Evolutionary conservation across 192 early-diverging fungal species (phyloP), one percentile per base, ranked within the genome.

Genomic region (Backusella parvicylindrica): DNA sequence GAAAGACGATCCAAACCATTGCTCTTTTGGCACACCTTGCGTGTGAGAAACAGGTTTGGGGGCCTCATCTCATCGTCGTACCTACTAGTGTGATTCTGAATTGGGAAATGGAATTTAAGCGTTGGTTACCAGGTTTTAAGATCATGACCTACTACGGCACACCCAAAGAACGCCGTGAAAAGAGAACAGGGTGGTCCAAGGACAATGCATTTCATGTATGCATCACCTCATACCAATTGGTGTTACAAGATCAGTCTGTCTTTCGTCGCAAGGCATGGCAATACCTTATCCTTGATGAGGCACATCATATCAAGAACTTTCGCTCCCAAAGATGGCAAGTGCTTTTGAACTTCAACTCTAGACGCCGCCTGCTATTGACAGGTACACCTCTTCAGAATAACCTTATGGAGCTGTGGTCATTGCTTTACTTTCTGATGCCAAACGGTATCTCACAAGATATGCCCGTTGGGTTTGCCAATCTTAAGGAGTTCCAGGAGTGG

Each of bases 361-460:
- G 84, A 18, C 84, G 92, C 47, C 81, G 93, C 33, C 73, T 95
- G 32, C 77, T 97, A 28, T 74, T 96, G 70, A 97, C 95, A 16
- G 95, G 95, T 50, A 97, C 95, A 30, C 95, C 95, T 7, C 79
- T 97, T 18, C 95, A 97, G 77, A 96, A 96, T 75, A 92, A 90
- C 30, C 70, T 96, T 64, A 94, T 94, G 81, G 95, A 97, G 75
- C 80, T 97, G 3, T 97, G 95, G 95, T 91, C 91, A 0, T 76
- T 97, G 23, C 75, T 97, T 3, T 93, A 96, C 80, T 97, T 96
- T 79, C 79, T 96, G 75, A 90, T 94, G 87, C 95, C 95, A 0
- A 88, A 90, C 35, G 89, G 84, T 18, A 80, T 86, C 6, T 82
- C 86, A 0, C 70, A 82, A 50, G 76, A 78, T 12, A 89, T 88